Conservation (phyloP, 2,329 filamentous ascomycete genomes). For the Clonostachys chloroleuca region DNA sequence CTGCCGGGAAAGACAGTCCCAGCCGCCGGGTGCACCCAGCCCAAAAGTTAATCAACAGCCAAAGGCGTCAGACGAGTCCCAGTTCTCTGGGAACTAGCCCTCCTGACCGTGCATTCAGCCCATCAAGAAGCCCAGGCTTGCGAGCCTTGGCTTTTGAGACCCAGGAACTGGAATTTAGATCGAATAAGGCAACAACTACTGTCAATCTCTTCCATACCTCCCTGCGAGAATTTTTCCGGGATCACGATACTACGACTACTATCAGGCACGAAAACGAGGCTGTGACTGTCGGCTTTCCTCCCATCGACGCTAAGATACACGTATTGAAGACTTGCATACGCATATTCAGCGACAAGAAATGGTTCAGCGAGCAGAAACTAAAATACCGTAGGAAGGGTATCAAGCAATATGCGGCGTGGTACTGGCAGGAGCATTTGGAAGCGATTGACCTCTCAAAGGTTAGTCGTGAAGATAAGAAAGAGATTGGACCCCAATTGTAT, state of each 20-base stretch:
- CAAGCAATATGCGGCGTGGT: slow-evolving; percentile 35
- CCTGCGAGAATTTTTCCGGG: slow-evolving; percentile 30
- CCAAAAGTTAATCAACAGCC: neutral
- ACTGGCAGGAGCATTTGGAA: slow-evolving; percentile 36
- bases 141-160: slow-evolving; percentile 21
- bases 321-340: slow-evolving; percentile 30
- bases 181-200: slow-evolving; percentile 30
- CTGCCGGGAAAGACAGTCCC: slow-evolving; percentile 1
- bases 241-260: slow-evolving; percentile 15
- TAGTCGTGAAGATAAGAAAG: slow-evolving; percentile 18
- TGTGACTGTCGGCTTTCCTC: slow-evolving; percentile 25
- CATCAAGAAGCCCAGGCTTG: slow-evolving; percentile 13
- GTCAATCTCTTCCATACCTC: slow-evolving; percentile 34
- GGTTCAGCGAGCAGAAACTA: slow-evolving; percentile 19
- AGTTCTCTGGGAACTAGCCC: neutral
- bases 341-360: slow-evolving; percentile 26
- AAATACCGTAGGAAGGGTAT: slow-evolving; percentile 14
- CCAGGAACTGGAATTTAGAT: slow-evolving; percentile 31
- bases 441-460: slow-evolving; percentile 21
- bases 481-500: slow-evolving; percentile 23
- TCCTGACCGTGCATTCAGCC: slow-evolving; percentile 9
- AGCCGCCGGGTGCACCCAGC: neutral
- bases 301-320: slow-evolving; percentile 23
- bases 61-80: slow-evolving; percentile 1
- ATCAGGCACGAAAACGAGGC: slow-evolving; percentile 3